phyloP scores from a whole-genome alignment of 2,329 filamentous ascomycete genomes.

The Onygena corvina region DNA sequence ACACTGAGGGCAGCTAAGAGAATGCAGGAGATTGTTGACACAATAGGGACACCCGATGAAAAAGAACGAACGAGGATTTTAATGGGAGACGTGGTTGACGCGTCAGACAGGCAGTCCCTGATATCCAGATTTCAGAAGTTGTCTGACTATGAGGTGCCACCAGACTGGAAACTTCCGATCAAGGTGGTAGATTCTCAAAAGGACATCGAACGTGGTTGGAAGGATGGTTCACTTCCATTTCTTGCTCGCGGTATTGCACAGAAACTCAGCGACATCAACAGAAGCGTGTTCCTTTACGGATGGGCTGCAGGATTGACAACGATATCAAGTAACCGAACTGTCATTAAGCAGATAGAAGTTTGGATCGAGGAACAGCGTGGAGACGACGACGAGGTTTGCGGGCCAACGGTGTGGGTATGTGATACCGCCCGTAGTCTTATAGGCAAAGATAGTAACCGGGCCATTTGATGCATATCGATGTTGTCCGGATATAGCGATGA shows the following conservation, averaged over 20 bases:
- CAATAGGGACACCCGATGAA: conserved; percentile 51
- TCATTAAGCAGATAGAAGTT: conserved; percentile 53
- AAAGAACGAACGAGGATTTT: conserved; percentile 48
- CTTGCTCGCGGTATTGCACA: conserved; percentile 34
- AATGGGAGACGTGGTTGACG: conserved; percentile 37
- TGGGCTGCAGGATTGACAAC: conserved; percentile 55
- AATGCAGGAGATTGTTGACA: conserved; percentile 54
- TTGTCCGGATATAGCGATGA: neutral
- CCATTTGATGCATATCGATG: conserved; percentile 16
- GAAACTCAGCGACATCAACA: conserved; percentile 49
- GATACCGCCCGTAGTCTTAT: conserved; percentile 54
- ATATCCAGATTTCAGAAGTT: conserved; percentile 32
- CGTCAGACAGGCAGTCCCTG: conserved; percentile 24
- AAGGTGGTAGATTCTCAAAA: conserved; percentile 41
- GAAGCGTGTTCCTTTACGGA: conserved; percentile 59
- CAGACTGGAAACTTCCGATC: conserved; percentile 50
- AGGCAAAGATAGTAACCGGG: conserved; percentile 49
- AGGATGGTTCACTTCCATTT: conserved; percentile 34
- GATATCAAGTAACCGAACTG: conserved; percentile 57
- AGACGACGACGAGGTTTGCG: conserved; percentile 39
- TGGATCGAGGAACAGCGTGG: conserved; percentile 43
- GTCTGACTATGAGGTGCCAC: conserved; percentile 44
- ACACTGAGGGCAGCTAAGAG: conserved; percentile 53
- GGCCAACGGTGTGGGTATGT: conserved; percentile 54
- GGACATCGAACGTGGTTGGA: conserved; percentile 23